Base-by-base conservation (phyloP, 192 early-diverging fungal species). In the Phycomyces blakesleeanus region DNA sequence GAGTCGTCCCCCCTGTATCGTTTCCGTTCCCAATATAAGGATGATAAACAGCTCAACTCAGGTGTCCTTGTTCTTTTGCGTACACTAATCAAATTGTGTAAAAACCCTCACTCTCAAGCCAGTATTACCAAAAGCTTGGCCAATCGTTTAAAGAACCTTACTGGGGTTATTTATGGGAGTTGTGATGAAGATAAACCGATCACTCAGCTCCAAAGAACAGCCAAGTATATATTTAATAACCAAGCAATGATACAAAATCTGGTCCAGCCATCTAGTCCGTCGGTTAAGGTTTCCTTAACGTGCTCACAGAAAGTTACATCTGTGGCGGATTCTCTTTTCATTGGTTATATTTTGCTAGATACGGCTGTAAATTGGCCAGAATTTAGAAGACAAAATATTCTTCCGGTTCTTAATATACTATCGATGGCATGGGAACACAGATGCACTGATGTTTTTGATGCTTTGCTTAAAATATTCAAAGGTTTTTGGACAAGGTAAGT, bases 1-100 rank as follows among this genome's bases (percentile, higher is more conserved):
- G 40, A 69, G 12, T 39, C 18, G 9, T 69, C 67, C 20, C 60
- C 61, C 10, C 26, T 69, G 22, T 57, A 57, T 51, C 40, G 50
- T 38, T 24, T 63, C 9, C 47, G 56, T 2, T 42, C 37, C 25
- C 39, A 63, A 15, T 24, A 63, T 24, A 21, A 21, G 24, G n/a
- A 42, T 4, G 22, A 62, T 27, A 53, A 29, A 0, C 42, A 21
- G 8, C 9, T 58, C 0, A 63, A 59, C 18, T 37, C 50, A 8
- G 50, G 24, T 3, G 55, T 58, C 0, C 27, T 56, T n/a, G 16
- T 27, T 1, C 38, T 67, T 15, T 54, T 67, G 21, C 66, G 40
- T 18, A 21, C 59, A 2, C 11, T 67, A 18, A 29, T 53, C 16
- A 9, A 12, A 18, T n/a, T 59, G 5, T 57, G 55, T 11, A 37